Evolutionary conservation across 78 protist species (phyloP), one percentile per base, ranked within the genome.

Genomic region (Dictyostelium purpureum): DNA sequence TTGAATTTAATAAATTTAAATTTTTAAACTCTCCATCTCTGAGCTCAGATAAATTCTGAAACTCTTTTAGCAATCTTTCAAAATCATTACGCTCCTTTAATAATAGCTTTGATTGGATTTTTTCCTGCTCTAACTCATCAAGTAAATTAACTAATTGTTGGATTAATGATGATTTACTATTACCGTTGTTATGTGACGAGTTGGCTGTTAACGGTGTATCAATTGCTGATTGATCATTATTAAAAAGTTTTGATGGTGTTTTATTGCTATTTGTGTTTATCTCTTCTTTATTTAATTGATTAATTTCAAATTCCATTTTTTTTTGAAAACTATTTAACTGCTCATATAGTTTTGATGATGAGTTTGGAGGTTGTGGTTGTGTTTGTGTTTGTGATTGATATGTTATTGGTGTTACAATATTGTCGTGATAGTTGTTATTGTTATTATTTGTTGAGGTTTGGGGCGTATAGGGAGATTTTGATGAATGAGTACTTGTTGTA

Each of bases 101-200:
- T 19, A 40, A 31, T 38, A 0, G 42, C 0, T n/a, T 45, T 40
- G 37, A 38, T 69, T 69, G 26, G n/a, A 31, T 69, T n/a, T 35
- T 69, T 69, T 69, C 76, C 19, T 40, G n/a, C n/a, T 69, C 71
- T 33, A 63, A 63, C 26, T 63, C 71, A 63, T 63, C 71, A 63
- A 63, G 26, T 63, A 63, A 33, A 33, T 63, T 63, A 31, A 21
- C 33, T 33, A 63, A 33, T 63, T 63, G 71, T 33, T 63, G 45
- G 26, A 63, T 33, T 63, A 63, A 63, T 38, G 42, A 40, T 6
- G 1, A 38, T 38, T 69, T 63, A 31, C 52, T 67, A 33, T 18
- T 69, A 18, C 52, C 52, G n/a, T 42, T 69, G 40, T 45, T 69
- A 38, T 69, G 40, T 71, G 79, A 0, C 11, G 71, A 31, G 6